Base-by-base conservation (phyloP, 2,329 filamentous ascomycete species). In the Fusarium sp. region DNA sequence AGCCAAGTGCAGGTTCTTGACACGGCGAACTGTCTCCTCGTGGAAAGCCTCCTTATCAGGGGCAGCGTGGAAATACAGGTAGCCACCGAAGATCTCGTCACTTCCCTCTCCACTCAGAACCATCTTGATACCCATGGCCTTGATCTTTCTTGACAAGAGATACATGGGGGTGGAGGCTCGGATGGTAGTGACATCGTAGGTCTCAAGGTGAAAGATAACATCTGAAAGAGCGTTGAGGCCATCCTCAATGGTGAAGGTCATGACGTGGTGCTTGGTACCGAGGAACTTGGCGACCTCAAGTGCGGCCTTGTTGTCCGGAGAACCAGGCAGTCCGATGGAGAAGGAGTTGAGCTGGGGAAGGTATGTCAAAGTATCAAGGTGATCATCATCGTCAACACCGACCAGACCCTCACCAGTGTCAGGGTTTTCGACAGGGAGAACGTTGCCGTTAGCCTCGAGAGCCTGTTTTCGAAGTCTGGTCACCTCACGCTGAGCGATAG, bases 121-220 rank as follows among this genome's bases (percentile, higher is more conserved):
- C 96, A 99, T 99, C 90, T 99, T 99, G 81, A 99, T 94, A 74
- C 96, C 96, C 92, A 98, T 96, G 41, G 95, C 96, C 89, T 99
- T 99, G 88, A 99, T 99, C 89, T 99, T 99, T 82, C 97, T 92
- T 71, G 94, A 96, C 54, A 99, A 90, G 73, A 99, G 87, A 86
- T 98, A 99, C 96, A 99, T 99, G 75, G 96, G 96, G 17, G 96
- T 99, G 17, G 96, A 98, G 63, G 96, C 96, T 81, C 96, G 95
- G 82, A 99, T 98, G 7, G 96, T 99, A 60, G 96, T 99, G 33
- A 99, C 96, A 82, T 99, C 96, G 85, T 96, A 99, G 20, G 94
- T 94, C 87, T 99, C 96, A 70, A 99, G 91, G 85, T 99, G 96
- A 87, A 93, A 98, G 82, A 99, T 98, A 81, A 99, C 96, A 83